These are phyloP conservation scores for Claviceps sp. DNA, from an alignment of 2,329 filamentous ascomycete genomes.

Conservation along the genomic window DNA sequence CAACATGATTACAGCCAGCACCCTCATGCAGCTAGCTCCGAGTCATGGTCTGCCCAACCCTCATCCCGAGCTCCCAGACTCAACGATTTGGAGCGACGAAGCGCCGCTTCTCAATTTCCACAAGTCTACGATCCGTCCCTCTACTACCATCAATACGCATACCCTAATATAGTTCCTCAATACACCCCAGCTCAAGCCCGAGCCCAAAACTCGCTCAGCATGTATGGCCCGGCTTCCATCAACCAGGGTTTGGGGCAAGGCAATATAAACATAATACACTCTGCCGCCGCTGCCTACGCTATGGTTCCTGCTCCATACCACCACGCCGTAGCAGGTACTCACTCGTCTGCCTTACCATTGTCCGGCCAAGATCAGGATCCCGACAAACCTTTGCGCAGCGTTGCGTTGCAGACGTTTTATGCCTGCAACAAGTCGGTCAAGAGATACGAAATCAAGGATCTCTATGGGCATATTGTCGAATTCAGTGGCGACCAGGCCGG, in stretches of 20 bases:
- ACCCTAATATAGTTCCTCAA: slow-evolving; percentile 17
- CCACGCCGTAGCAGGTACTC: slow-evolving; percentile 13
- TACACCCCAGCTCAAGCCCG: slow-evolving; percentile 20
- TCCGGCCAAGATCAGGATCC: slow-evolving; percentile 42
- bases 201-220: slow-evolving; percentile 14
- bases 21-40: slow-evolving; percentile 17
- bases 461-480: slow-evolving; percentile 77
- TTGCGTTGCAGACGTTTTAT: slow-evolving; percentile 68
- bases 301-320: slow-evolving; percentile 20
- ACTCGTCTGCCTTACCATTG: slow-evolving; percentile 18
- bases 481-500: slow-evolving; percentile 94
- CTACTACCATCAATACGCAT: slow-evolving; percentile 19
- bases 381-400: slow-evolving; percentile 51
- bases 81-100: slow-evolving; percentile 26
- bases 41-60: slow-evolving; percentile 25
- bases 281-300: slow-evolving; percentile 18
- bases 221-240: slow-evolving; percentile 1
- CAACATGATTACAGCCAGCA: slow-evolving; percentile 15
- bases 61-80: slow-evolving; percentile 21
- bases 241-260: no score
- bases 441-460: slow-evolving; percentile 76
- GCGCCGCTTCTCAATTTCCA: slow-evolving; percentile 18
- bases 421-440: slow-evolving; percentile 56
- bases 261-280: slow-evolving; percentile 15
- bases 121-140: slow-evolving; percentile 15